phyloP scores from a whole-genome alignment of 2,329 filamentous ascomycete genomes.

The Phyllosticta citriasiana region DNA sequence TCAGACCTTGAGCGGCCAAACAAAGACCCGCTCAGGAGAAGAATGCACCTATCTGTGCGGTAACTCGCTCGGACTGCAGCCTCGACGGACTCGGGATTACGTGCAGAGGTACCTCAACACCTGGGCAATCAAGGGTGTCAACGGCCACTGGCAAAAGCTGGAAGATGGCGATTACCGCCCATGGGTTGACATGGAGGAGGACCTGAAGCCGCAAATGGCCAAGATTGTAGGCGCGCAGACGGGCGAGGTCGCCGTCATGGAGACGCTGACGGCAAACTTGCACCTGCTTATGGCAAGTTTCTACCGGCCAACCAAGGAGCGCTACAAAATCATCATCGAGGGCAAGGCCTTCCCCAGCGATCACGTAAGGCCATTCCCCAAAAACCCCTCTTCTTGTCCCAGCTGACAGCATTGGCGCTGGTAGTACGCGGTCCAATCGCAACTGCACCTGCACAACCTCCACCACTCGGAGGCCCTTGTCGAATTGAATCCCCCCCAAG shows the following conservation, averaged over 20 bases:
- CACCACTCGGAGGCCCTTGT: slow-evolving; percentile 61
- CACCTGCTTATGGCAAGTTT: slow-evolving; percentile 79
- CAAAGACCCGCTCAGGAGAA: not conserved
- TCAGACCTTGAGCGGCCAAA: slow-evolving; percentile 10
- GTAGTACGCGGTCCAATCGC: slow-evolving; percentile 74
- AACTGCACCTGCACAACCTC: slow-evolving; percentile 61
- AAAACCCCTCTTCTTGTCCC: not conserved
- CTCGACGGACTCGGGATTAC: slow-evolving; percentile 54
- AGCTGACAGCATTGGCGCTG: not conserved
- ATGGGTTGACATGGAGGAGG: slow-evolving; percentile 73
- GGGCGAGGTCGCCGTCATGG: slow-evolving; percentile 77
- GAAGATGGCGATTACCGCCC: slow-evolving; percentile 56
- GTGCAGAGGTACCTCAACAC: slow-evolving; percentile 66
- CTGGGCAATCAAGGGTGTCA: slow-evolving; percentile 76
- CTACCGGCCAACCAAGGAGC: slow-evolving; percentile 56
- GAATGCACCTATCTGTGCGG: slow-evolving; percentile 71
- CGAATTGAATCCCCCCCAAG: slow-evolving; percentile 53
- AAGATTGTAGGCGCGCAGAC: slow-evolving; percentile 64
- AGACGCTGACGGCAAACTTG: slow-evolving; percentile 71
- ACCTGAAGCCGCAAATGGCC: slow-evolving; percentile 58
- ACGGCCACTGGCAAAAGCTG: slow-evolving; percentile 67
- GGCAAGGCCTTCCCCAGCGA: slow-evolving; percentile 86
- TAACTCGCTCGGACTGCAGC: slow-evolving; percentile 81
- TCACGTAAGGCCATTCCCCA: slow-evolving; percentile 42
- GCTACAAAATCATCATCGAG: slow-evolving; percentile 77